phyloP scores from a whole-genome alignment of 2,329 filamentous ascomycete genomes.

The Diaporthe helianthi region DNA sequence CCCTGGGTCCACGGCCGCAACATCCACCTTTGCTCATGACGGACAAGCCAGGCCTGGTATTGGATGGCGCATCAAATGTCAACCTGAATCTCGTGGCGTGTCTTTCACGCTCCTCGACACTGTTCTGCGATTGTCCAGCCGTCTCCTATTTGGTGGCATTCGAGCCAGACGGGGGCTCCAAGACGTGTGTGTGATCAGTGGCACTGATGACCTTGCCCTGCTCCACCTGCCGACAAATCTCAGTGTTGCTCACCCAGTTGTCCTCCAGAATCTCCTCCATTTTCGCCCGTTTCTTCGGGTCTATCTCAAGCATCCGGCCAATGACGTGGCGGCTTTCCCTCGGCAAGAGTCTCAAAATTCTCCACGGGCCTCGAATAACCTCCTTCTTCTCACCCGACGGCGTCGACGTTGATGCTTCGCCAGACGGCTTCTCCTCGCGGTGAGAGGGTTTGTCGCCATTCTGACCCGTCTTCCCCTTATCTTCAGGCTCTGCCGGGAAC shows the following conservation, averaged over 20 bases:
- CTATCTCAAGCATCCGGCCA: conserved; percentile 88
- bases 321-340: conserved; percentile 91
- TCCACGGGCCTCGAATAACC: conserved; percentile 90
- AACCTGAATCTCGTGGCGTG: not conserved
- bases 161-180: conserved; percentile 72
- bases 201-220: conserved; percentile 74
- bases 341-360: conserved; percentile 84
- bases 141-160: conserved; percentile 38
- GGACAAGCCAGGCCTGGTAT: not conserved
- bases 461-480: conserved; percentile 31
- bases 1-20: not conserved
- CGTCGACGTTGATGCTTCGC: conserved; percentile 30
- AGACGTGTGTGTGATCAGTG: conserved; percentile 80
- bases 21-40: not conserved
- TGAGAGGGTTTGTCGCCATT: conserved; percentile 21
- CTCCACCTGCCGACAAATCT: conserved; percentile 82
- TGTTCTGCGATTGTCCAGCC: not conserved
- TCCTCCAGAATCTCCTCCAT: conserved; percentile 88
- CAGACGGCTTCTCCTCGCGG: conserved; percentile 40
- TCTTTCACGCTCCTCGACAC: not conserved
- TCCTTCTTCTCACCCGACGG: conserved; percentile 66
- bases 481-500: conserved; percentile 44
- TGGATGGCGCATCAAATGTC: not conserved
- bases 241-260: conserved; percentile 85
- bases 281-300: conserved; percentile 81